A percentile compares a stretch with the other conserved stretches of the same genome.
These are phyloP conservation scores for Phytophthora hibernalis DNA, from an alignment of 352 stramenopile genomes.

Conservation along the genomic window DNA sequence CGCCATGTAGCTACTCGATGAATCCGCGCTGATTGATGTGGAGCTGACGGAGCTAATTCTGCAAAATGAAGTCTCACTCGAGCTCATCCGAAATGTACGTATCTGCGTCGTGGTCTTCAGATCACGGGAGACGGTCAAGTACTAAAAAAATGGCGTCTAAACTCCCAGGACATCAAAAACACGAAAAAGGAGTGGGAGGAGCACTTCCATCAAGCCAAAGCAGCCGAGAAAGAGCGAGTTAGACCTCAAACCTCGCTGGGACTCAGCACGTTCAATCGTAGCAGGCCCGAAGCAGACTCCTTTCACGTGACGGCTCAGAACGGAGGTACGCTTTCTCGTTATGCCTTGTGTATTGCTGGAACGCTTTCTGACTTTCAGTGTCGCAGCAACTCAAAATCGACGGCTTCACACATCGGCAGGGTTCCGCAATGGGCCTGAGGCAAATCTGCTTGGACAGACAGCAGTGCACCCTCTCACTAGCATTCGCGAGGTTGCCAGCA, in stretches of 20 bases:
- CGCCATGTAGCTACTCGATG: slow-evolving; percentile 64
- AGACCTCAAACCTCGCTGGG: slow-evolving; percentile 69
- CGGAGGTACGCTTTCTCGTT: slow-evolving; percentile 21
- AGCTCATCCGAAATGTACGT: slow-evolving; percentile 81
- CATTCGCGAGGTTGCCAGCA: slow-evolving; percentile 22
- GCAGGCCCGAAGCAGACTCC: slow-evolving; percentile 1
- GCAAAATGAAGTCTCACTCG: slow-evolving; percentile 85
- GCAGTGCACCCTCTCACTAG: slow-evolving; percentile 40
- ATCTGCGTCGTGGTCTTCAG: background rate
- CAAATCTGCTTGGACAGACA: slow-evolving; percentile 46
- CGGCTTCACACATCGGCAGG: slow-evolving; percentile 69
- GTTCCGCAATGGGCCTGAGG: slow-evolving; percentile 52
- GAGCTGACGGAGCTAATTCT: slow-evolving; percentile 86
- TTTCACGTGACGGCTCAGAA: slow-evolving; percentile 8
- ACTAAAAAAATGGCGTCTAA: background rate
- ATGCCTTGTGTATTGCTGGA: background rate
- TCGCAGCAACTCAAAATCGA: slow-evolving; percentile 22
- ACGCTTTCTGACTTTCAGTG: slow-evolving; percentile 1
- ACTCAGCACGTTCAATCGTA: slow-evolving; percentile 17
- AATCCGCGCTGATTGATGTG: slow-evolving; percentile 75
- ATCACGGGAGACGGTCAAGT: background rate
- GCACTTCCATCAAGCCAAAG: slow-evolving; percentile 60
- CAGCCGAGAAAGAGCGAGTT: slow-evolving; percentile 41
- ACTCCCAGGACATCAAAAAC: slow-evolving; percentile 73
- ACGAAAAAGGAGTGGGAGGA: slow-evolving; percentile 83